Evolutionary conservation across 1,284 basidiomycete genomes (phyloP), one percentile per base, ranked within the genome.

Genomic region (Leccinum griseonigrum): DNA sequence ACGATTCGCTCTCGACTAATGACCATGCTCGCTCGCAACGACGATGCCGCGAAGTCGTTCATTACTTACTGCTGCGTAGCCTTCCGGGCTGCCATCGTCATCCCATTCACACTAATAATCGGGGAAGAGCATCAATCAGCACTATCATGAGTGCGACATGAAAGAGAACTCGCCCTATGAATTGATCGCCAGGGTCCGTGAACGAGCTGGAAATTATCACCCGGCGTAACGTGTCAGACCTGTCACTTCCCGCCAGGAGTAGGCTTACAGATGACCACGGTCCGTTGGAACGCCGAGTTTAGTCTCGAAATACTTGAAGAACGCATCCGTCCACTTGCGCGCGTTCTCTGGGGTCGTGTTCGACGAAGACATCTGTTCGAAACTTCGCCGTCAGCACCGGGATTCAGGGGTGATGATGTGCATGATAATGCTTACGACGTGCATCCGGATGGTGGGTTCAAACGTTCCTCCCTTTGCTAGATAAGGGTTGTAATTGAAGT

Each of bases 371-470:
- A 74, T 78, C 86, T 88, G 36, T 28, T 48, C 3, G 34, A 28
- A 22, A 11, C 4, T 57, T 31, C 16, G 18, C 11, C 10, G n/a
- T 55, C 54, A 26, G 54, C 18, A 3, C 13, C 16, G 11, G 32
- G 11, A 16, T 53, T n/a, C 29, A 32, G 10, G 22, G 14, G 18
- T n/a, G 5, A 29, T 52, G 11, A 29, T n/a, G 18, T 9, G 16
- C 52, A 16, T 18, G 8, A 26, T 18, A 2, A 54, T 40, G 29
- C 54, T 40, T 67, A 88, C 86, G 63, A 88, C 75, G 56, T 69
- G 73, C 63, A 88, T 70, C 32, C 79, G 71, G 68, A 86, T 82
- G 2, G 85, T 85, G 18, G 87, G 87, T 22, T 86, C 86, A 84
- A 81, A 51, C 1, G 79, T 81, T 2, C 85, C 86, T 11, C 68